Percentiles rank a stretch among this genome's conserved stretches.
phyloP scores from a whole-genome alignment of 805 yeast genomes.

The Yarrowia yakushimensis region DNA sequence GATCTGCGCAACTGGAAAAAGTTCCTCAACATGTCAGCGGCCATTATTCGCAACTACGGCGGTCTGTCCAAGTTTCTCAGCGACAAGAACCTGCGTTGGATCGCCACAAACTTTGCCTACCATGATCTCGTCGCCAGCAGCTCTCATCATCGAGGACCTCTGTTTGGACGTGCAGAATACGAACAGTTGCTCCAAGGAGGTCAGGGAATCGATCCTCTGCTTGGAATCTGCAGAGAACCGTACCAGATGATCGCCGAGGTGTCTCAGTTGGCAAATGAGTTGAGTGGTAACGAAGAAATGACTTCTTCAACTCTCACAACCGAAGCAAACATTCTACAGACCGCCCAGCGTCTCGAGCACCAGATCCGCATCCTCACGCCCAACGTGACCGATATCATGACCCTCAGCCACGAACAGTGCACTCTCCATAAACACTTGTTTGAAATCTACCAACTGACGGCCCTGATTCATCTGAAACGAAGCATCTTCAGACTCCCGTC shows the following conservation, averaged over 20 bases:
- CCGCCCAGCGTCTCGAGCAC: conserved; percentile 43
- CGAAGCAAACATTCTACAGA: conserved; percentile 24
- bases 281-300: conserved; percentile 4
- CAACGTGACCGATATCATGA: conserved; percentile 45
- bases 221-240: conserved; percentile 69
- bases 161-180: conserved; percentile 61
- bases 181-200: conserved; percentile 45
- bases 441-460: conserved; percentile 66
- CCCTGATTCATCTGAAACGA: conserved; percentile 64
- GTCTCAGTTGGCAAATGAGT: conserved; percentile 51
- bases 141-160: conserved; percentile 56
- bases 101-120: conserved; percentile 73
- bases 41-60: conserved; percentile 57
- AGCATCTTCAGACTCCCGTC: conserved; percentile 60
- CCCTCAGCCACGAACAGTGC: conserved; percentile 46
- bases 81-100: conserved; percentile 62
- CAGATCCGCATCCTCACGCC: conserved; percentile 53
- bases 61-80: conserved; percentile 53
- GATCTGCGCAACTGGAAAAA: conserved; percentile 74
- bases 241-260: conserved; percentile 66
- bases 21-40: conserved; percentile 62
- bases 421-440: conserved; percentile 67
- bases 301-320: not conserved
- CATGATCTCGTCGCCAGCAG: conserved; percentile 72
- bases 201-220: conserved; percentile 60